A percentile compares a stretch with the other conserved stretches of the same genome.
Evolutionary conservation across 2,329 filamentous ascomycete species (phyloP).

Genomic region (Cadophora sp.): DNA sequence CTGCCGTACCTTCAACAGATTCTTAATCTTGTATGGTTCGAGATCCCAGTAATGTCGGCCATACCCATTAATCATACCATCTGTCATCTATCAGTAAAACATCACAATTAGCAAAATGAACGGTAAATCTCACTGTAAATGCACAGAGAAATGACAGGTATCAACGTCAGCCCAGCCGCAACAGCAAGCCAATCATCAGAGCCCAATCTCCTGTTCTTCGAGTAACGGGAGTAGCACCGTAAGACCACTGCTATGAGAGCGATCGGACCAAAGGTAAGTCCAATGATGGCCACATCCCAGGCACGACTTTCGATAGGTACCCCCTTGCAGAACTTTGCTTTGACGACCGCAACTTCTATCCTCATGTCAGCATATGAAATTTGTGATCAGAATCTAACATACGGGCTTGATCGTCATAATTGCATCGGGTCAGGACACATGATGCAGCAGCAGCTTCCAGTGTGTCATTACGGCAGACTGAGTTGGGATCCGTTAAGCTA

Average conservation of each 20-base stretch:
- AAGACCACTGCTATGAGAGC: constrained; percentile 29
- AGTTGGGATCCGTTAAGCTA: constrained; percentile 13
- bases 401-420: constrained; percentile 25
- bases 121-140: constrained; percentile 24
- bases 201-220: constrained; percentile 19
- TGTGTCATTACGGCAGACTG: constrained; percentile 27
- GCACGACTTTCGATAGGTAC: constrained; percentile 24
- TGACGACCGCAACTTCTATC: constrained; percentile 21
- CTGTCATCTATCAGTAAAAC: constrained; percentile 1
- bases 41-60: constrained; percentile 33
- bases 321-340: constrained; percentile 26
- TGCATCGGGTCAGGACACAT: constrained; percentile 26
- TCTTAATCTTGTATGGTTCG: constrained; percentile 16
- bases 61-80: constrained; percentile 26
- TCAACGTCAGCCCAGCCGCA: constrained; percentile 18
- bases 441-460: constrained; percentile 22
- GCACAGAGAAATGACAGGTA: constrained; percentile 22
- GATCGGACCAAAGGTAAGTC: constrained; percentile 19
- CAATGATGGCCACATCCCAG: constrained; percentile 18
- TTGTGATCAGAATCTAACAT: not conserved
- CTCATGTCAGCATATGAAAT: not conserved
- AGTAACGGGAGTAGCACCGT: constrained; percentile 32
- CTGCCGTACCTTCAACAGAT: constrained; percentile 25
- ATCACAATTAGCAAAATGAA: not conserved
- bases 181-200: constrained; percentile 30